These are phyloP conservation scores for Ogataea salicorniae DNA, from an alignment of 805 yeast genomes.

Conservation along the genomic window DNA sequence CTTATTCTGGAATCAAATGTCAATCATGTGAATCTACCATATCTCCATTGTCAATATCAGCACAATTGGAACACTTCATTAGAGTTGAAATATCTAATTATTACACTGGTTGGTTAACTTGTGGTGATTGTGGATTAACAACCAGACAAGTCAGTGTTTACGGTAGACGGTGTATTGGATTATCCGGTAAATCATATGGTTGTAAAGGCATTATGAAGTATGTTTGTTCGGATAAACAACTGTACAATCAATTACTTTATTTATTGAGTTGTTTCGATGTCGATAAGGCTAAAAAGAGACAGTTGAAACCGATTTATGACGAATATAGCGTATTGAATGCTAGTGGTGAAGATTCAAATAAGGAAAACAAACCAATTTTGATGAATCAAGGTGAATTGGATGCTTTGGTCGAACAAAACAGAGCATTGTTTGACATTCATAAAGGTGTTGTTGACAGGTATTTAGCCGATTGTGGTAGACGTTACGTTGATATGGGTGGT, in stretches of 20 bases:
- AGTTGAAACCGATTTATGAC: constrained; percentile 49
- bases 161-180: constrained; percentile 78
- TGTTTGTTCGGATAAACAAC: constrained; percentile 68
- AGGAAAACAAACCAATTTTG: constrained; percentile 19
- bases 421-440: constrained; percentile 50
- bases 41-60: constrained; percentile 48
- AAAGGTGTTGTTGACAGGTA: constrained; percentile 65
- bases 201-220: constrained; percentile 81
- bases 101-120: constrained; percentile 79
- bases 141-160: constrained; percentile 87
- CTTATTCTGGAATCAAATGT: constrained; percentile 70
- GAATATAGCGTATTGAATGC: neutral
- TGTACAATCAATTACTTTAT: constrained; percentile 83
- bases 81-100: constrained; percentile 67
- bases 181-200: constrained; percentile 52
- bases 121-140: constrained; percentile 82
- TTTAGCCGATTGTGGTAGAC: constrained; percentile 75
- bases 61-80: constrained; percentile 72
- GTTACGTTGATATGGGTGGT: constrained; percentile 79
- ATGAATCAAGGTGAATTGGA: constrained; percentile 50
- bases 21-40: constrained; percentile 50
- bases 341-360: constrained; percentile 2
- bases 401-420: constrained; percentile 77
- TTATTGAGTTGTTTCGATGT: constrained; percentile 75
- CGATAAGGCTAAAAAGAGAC: constrained; percentile 60